Evolutionary conservation across 106 monocot species (phyloP), one percentile per base, ranked within the genome.

Genomic region (Platanthera guangdongensis): DNA sequence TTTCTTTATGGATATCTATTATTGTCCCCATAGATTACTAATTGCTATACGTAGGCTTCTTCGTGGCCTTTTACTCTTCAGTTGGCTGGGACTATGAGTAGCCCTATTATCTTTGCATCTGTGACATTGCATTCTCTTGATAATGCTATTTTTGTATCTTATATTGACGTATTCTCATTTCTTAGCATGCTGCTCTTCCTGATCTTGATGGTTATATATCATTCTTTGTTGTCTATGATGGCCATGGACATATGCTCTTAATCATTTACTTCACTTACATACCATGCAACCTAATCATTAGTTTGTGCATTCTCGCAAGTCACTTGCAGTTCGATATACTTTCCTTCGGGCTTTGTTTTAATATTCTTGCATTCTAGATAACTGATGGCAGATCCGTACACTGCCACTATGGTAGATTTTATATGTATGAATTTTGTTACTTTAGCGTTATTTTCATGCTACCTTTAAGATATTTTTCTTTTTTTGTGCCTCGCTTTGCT

Each of bases 201-300:
- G 86, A 88, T 84, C 91, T 91, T 82, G 84, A 91, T 51, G 68
- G 57, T 22, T 48, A 16, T 70, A 91, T 88, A 21, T 88, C 90
- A 45, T 91, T 91, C 85, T 91, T 91, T 84, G 90, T 88, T 3
- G 90, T 91, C 62, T 91, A 75, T 88, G 91, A 91, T 91, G 91
- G 91, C 32, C 91, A 91, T 82, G 91, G 91, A 84, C 88, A 88
- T 91, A 82, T 74, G 64, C n/a, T 83, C 22, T 49, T 79, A 11
- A 22, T 51, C 16, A 49, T 51, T 25, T 50, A 50, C 3, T 70
- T 13, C 70, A 6, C 15, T 15, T 46, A 50, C 51, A 11, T 47
- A 51, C n/a, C 21, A 48, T 47, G 16, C 47, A 47, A 15, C 4
- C 47, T 70, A 32, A 1, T 32, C 32, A 2, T 65, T 59, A 32